These are phyloP conservation scores for Chaetomium olivaceum DNA, from an alignment of 2,329 filamentous ascomycete species.

Conservation along the genomic window DNA sequence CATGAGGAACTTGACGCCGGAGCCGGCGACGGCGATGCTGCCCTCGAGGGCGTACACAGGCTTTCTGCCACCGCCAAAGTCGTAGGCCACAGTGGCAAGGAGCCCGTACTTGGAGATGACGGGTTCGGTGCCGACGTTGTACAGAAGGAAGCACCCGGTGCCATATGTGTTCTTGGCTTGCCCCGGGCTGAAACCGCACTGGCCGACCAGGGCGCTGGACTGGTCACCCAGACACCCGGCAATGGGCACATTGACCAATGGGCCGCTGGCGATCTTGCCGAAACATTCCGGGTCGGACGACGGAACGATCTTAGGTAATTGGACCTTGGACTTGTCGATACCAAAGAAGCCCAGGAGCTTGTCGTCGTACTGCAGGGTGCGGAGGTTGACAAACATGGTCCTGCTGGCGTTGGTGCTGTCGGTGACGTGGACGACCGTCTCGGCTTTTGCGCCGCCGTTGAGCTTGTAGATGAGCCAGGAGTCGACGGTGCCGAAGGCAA, in stretches of 20 bases:
- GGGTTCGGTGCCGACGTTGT: constrained; percentile 82
- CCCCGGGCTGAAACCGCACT: constrained; percentile 79
- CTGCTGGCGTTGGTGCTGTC: constrained; percentile 85
- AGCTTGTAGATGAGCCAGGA: constrained; percentile 85
- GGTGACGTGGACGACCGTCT: constrained; percentile 69
- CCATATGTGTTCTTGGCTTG: constrained; percentile 90
- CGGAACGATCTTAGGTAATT: constrained; percentile 78
- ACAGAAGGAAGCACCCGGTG: constrained; percentile 85
- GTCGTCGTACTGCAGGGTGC: constrained; percentile 77
- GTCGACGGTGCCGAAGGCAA: constrained; percentile 86
- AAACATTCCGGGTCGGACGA: constrained; percentile 75
- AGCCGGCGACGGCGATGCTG: constrained; percentile 78
- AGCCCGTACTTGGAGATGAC: constrained; percentile 83
- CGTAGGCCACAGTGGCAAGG: constrained; percentile 82
- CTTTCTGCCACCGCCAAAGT: constrained; percentile 62
- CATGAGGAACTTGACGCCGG: constrained; percentile 73
- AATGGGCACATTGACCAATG: constrained; percentile 69
- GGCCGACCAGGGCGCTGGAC: constrained; percentile 81
- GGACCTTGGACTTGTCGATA: constrained; percentile 66
- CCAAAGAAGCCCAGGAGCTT: constrained; percentile 76
- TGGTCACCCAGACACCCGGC: constrained; percentile 87
- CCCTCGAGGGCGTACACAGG: constrained; percentile 82
- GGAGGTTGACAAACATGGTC: constrained; percentile 93
- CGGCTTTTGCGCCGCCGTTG: constrained; percentile 67
- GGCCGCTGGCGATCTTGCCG: constrained; percentile 64